Percentiles rank a stretch among this genome's conserved stretches.
These are phyloP conservation scores for Boechera retrofracta DNA, from an alignment of 345 rosid genomes.

Conservation along the genomic window DNA sequence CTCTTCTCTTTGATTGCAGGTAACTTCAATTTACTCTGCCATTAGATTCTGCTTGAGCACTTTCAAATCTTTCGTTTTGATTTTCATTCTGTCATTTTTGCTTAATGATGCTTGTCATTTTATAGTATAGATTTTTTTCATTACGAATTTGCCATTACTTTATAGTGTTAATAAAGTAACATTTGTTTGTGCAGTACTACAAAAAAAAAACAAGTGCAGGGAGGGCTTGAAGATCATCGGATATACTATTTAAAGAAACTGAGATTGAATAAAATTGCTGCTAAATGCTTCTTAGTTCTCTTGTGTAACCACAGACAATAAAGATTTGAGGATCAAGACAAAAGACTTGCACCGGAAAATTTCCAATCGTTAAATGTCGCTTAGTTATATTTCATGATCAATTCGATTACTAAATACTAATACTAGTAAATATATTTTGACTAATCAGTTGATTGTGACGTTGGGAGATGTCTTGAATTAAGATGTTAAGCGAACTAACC, in stretches of 20 bases:
- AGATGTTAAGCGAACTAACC: not conserved
- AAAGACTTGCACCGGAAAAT: constrained; percentile 15
- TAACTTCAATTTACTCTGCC: constrained; percentile 16
- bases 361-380: not conserved
- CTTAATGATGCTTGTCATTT: not conserved
- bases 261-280: constrained; percentile 31
- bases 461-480: not conserved
- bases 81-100: not conserved
- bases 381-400: not conserved
- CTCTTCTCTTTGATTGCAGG: constrained; percentile 30
- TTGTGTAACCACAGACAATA: constrained; percentile 22
- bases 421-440: not conserved
- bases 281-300: constrained; percentile 1
- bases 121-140: no score
- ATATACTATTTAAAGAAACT: constrained; percentile 29
- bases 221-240: constrained; percentile 27
- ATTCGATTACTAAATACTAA: not conserved
- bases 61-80: constrained; percentile 8
- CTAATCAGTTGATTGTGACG: not conserved
- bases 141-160: not conserved
- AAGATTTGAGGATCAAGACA: constrained; percentile 24
- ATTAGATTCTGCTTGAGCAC: constrained; percentile 8
- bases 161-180: not conserved
- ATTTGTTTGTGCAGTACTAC: constrained; percentile 32
- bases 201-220: constrained; percentile 21